Conservation (phyloP, 2,329 filamentous ascomycete species). For the Xenosphaeropsis pyriputrescens region DNA sequence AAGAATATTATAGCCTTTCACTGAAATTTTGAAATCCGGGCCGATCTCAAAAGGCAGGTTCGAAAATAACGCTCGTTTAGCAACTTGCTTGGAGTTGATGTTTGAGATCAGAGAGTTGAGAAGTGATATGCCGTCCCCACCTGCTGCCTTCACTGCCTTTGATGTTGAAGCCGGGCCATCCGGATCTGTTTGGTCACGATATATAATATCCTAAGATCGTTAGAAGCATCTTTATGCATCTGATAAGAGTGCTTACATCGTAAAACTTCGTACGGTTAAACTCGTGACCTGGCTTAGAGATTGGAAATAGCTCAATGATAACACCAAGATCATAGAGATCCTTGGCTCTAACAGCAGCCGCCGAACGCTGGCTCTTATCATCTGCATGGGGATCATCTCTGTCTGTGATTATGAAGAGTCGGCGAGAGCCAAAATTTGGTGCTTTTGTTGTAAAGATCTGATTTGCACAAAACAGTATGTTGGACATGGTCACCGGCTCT, state of each 20-base stretch:
- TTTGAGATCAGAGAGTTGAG: slow-evolving; percentile 71
- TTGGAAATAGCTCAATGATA: slow-evolving; percentile 83
- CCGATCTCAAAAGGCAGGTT: slow-evolving; percentile 80
- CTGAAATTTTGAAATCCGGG: slow-evolving; percentile 69
- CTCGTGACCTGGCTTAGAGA: slow-evolving; percentile 51
- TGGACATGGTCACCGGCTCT: slow-evolving; percentile 66
- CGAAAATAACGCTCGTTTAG: slow-evolving; percentile 75
- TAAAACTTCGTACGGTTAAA: slow-evolving; percentile 86
- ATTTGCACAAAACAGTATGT: slow-evolving; percentile 86
- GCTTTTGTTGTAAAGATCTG: slow-evolving; percentile 93
- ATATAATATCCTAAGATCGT: slow-evolving; percentile 65
- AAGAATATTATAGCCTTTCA: slow-evolving; percentile 85
- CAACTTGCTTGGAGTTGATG: slow-evolving; percentile 79
- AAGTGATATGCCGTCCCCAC: slow-evolving; percentile 62
- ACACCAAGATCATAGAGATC: slow-evolving; percentile 92
- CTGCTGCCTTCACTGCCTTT: slow-evolving; percentile 44
- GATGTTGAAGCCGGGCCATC: slow-evolving; percentile 43
- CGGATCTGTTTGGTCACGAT: slow-evolving; percentile 60
- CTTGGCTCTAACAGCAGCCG: slow-evolving; percentile 76
- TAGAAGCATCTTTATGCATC: slow-evolving; percentile 4
- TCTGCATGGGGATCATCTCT: slow-evolving; percentile 71
- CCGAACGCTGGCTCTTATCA: slow-evolving; percentile 58
- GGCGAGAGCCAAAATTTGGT: slow-evolving; percentile 81
- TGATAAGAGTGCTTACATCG: slow-evolving; percentile 41
- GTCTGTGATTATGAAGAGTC: slow-evolving; percentile 92